phyloP scores from a whole-genome alignment of 2,329 filamentous ascomycete genomes.

The Fusarium tuaranense region DNA sequence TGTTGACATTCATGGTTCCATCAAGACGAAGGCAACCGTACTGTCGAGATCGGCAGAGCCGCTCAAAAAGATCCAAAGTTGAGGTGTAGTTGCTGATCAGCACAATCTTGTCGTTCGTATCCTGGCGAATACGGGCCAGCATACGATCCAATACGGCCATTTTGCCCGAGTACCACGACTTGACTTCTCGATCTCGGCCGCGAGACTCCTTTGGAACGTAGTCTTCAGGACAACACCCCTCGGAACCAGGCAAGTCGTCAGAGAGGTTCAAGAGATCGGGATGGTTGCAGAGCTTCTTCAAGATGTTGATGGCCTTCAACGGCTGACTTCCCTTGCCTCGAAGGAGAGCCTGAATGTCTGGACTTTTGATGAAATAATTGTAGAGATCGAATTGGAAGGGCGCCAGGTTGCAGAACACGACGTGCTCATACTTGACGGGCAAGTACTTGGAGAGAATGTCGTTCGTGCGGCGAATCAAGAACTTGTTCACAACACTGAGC shows the following conservation, averaged over 20 bases:
- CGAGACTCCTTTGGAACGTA: conserved; percentile 89
- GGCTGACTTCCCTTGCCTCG: conserved; percentile 96
- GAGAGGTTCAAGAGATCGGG: conserved; percentile 89
- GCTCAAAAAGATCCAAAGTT: conserved; percentile 94
- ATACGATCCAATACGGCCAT: conserved; percentile 99
- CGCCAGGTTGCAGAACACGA: conserved; percentile 96
- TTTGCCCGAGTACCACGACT: conserved; percentile 96
- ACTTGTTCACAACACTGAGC: conserved; percentile 91
- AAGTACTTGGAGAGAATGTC: conserved; percentile 98
- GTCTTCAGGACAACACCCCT: conserved; percentile 83
- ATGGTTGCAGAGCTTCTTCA: conserved; percentile 99
- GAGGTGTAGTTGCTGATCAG: conserved; percentile 99
- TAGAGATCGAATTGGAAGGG: conserved; percentile 94
- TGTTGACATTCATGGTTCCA: conserved; percentile 97
- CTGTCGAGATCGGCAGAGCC: conserved; percentile 83
- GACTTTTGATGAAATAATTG: conserved; percentile 96
- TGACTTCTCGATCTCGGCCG: conserved; percentile 91
- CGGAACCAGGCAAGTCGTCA: conserved; percentile 87
- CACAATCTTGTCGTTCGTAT: conserved; percentile 99
- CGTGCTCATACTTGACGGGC: conserved; percentile 98
- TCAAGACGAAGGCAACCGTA: conserved; percentile 93
- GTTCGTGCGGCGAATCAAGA: conserved; percentile 97
- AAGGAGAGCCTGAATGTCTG: conserved; percentile 91
- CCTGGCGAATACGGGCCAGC: conserved; percentile 93
- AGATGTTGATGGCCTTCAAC: conserved; percentile 92